phyloP scores from a whole-genome alignment of 192 early-diverging fungal genomes.

The Coemansia sp. region DNA sequence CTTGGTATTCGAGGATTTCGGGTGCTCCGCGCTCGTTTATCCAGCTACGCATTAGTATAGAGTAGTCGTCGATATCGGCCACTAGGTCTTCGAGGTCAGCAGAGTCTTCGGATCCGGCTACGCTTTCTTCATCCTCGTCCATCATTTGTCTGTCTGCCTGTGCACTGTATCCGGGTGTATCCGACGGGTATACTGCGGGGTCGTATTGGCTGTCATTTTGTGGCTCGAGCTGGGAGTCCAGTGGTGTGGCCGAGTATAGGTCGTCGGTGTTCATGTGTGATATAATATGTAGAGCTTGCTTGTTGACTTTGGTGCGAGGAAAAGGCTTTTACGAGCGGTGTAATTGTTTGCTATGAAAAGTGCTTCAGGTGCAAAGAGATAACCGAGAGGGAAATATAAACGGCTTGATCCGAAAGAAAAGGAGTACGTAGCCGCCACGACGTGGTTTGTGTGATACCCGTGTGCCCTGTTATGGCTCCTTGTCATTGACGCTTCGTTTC shows the following conservation, averaged over 20 bases:
- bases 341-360: too few species aligned
- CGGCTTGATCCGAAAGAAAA: not conserved
- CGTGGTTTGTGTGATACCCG: too few species aligned
- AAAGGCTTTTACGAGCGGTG: too few species aligned
- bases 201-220: conserved; percentile 3
- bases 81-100: conserved; percentile 13
- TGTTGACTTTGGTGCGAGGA: too few species aligned
- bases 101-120: not conserved
- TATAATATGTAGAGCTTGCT: not conserved
- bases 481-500: too few species aligned
- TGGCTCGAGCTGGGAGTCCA: conserved; percentile 12
- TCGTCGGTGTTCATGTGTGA: conserved; percentile 15
- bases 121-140: not conserved
- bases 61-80: conserved; percentile 27
- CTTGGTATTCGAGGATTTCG: conserved; percentile 37
- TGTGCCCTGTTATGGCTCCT: too few species aligned
- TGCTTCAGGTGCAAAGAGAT: too few species aligned
- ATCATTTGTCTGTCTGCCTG: not conserved
- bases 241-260: conserved; percentile 9
- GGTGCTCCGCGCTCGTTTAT: conserved; percentile 38
- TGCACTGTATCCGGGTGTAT: too few species aligned
- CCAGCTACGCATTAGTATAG: conserved; percentile 26
- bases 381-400: not conserved
- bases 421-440: not conserved
- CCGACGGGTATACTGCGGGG: too few species aligned